Conservation (phyloP, 768 basidiomycete species). For the Mycena leptocephala region DNA sequence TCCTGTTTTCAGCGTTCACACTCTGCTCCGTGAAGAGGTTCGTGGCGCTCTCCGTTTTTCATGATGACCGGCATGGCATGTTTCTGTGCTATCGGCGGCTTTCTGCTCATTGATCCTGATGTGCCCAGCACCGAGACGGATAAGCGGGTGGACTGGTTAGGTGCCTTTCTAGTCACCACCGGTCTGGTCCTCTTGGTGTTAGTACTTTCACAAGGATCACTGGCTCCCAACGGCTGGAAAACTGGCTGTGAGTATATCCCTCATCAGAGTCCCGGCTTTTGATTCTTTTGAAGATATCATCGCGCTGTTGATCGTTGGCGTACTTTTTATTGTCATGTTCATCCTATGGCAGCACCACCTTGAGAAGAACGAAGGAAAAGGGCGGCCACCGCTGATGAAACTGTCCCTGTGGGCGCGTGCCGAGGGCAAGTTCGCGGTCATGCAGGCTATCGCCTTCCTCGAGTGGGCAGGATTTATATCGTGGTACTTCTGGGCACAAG, state of each 20-base stretch:
- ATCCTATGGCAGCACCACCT: constrained; percentile 76
- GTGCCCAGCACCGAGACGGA: constrained; percentile 46
- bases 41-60: constrained; percentile 70
- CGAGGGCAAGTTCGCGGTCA: constrained; percentile 72
- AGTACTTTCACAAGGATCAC: constrained; percentile 74
- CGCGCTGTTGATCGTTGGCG: constrained; percentile 71
- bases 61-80: constrained; percentile 64
- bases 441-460: constrained; percentile 76
- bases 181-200: constrained; percentile 82
- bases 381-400: constrained; percentile 78
- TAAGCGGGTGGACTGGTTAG: constrained; percentile 80
- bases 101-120: constrained; percentile 68
- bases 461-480: constrained; percentile 73
- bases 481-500: constrained; percentile 62
- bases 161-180: constrained; percentile 72
- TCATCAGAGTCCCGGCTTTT: neutral
- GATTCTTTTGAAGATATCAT: constrained; percentile 71
- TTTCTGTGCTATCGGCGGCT: constrained; percentile 57
- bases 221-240: constrained; percentile 72
- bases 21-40: constrained; percentile 38
- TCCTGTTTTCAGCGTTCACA: neutral
- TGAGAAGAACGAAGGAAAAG: constrained; percentile 50
- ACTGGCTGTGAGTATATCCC: constrained; percentile 50
- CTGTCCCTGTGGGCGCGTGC: constrained; percentile 76
- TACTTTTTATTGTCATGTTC: constrained; percentile 70